Percentiles rank a stretch among this genome's conserved stretches.
phyloP scores from a whole-genome alignment of 2,329 filamentous ascomycete genomes.

The Colletotrichum horii region DNA sequence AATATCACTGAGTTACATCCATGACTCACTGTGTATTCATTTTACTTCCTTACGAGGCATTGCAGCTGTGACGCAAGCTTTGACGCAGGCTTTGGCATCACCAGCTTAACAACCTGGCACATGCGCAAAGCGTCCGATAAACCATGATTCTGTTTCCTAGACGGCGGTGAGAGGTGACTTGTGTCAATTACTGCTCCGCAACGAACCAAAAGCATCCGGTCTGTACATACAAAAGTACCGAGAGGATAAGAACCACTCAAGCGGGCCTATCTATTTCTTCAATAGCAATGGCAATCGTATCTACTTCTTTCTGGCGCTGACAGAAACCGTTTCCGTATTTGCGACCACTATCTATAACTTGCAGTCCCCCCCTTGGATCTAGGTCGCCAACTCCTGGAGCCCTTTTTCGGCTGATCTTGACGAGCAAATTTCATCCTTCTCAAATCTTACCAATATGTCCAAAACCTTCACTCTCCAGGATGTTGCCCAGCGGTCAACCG shows the following conservation, averaged over 20 bases:
- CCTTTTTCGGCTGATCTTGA: background rate
- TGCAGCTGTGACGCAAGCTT: background rate
- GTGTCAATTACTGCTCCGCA: background rate
- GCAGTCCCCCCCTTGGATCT: background rate
- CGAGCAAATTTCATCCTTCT: background rate
- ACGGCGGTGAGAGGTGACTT: background rate
- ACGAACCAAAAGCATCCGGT: background rate
- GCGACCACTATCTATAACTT: background rate
- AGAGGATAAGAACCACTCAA: background rate
- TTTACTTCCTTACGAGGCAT: background rate
- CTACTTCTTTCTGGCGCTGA: background rate
- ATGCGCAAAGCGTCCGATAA: background rate
- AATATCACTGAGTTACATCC: background rate
- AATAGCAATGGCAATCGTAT: background rate
- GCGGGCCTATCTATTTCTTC: background rate
- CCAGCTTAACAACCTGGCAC: background rate
- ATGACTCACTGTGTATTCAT: background rate
- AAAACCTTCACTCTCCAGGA: background rate
- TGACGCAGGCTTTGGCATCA: background rate
- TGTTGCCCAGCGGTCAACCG: background rate
- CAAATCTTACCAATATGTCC: background rate
- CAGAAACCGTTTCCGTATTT: background rate
- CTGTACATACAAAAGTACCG: background rate
- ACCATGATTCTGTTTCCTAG: rapidly evolving
- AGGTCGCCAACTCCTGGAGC: background rate